Evolutionary conservation across 2,329 filamentous ascomycete species (phyloP), one percentile per base, ranked within the genome.

Genomic region (Metarhizium anisopliae): DNA sequence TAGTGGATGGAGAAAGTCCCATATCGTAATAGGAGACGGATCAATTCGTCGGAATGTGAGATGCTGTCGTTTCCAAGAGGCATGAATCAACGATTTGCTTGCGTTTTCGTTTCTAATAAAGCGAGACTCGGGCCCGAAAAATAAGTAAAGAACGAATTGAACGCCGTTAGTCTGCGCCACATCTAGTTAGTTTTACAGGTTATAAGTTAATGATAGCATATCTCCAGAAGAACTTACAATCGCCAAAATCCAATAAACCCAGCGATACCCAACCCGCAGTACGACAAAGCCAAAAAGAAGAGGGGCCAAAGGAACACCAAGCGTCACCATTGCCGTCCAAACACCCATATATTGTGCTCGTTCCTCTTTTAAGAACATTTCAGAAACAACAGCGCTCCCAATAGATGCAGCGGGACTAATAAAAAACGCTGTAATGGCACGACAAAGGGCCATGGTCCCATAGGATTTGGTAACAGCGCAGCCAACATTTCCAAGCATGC

Each of bases 231-330:
- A 14, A 38, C 61, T 56, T 11, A 79, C 74, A 45, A 83, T 83
- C 2, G 79, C 78, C 25, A 83, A 67, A 25, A 77, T 73, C 74
- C 76, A 83, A 64, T 79, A 84, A 30, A 83, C 81, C 80, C 81
- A 84, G 16, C 77, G 72, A 55, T 79, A 84, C 0, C 77, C 75
- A 14, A 77, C 74, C 10, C 77, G 72, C 55, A 77, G 68, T 1
- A 76, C 73, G 0, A 83, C 79, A 32, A 72, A 73, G 1, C 74
- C 72, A 47, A 78, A 68, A 16, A 71, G 61, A 29, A 72, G 63
- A 0, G 69, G 68, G 2, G 67, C 67, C 7, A 65, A 74, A 7
- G 61, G 61, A 6, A 63, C 60, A 6, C 62, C 60, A 10, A 64
- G 30, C 0, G 60, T 64, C 4, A 61, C 54, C 62, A 64, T 64